phyloP scores from a whole-genome alignment of 2,329 filamentous ascomycete genomes.

The Apiospora rasikravindrae region DNA sequence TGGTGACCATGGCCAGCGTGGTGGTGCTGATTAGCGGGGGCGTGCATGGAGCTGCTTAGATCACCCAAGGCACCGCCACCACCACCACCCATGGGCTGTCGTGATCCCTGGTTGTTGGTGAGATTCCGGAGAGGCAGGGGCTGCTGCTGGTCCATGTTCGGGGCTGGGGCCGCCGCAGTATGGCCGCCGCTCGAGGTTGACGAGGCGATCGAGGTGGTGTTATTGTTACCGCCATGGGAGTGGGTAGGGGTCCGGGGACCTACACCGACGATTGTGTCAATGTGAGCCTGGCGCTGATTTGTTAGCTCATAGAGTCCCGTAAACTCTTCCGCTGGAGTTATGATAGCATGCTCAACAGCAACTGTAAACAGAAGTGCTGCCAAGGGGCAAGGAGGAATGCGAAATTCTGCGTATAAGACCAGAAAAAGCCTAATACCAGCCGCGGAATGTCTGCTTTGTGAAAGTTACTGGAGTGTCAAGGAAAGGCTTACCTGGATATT shows the following conservation, averaged over 20 bases:
- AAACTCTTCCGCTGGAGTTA: neutral
- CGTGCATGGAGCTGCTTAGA: slow-evolving; percentile 8
- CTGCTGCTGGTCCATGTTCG: neutral
- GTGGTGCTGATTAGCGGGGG: neutral
- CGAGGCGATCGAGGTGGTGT: neutral
- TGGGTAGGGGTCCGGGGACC: slow-evolving; percentile 34
- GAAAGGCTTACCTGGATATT: slow-evolving; percentile 39
- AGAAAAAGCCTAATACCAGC: neutral
- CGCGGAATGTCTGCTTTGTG: neutral
- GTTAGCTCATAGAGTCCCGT: neutral
- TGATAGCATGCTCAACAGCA: neutral
- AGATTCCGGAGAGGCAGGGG: neutral
- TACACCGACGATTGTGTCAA: slow-evolving; percentile 45
- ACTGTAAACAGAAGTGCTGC: neutral
- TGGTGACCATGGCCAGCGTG: neutral
- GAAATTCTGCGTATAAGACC: neutral
- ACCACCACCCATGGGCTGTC: neutral
- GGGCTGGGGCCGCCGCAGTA: neutral
- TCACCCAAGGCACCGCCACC: neutral
- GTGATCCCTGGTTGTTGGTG: slow-evolving; percentile 10
- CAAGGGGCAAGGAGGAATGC: neutral
- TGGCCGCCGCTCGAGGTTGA: neutral
- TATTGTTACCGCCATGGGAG: slow-evolving; percentile 10
- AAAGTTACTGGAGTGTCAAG: neutral
- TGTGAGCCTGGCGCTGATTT: slow-evolving; percentile 37